Percentiles rank a stretch among this genome's conserved stretches.
Conservation (phyloP, 2,329 filamentous ascomycete genomes). For the Cytospora leucostoma region DNA sequence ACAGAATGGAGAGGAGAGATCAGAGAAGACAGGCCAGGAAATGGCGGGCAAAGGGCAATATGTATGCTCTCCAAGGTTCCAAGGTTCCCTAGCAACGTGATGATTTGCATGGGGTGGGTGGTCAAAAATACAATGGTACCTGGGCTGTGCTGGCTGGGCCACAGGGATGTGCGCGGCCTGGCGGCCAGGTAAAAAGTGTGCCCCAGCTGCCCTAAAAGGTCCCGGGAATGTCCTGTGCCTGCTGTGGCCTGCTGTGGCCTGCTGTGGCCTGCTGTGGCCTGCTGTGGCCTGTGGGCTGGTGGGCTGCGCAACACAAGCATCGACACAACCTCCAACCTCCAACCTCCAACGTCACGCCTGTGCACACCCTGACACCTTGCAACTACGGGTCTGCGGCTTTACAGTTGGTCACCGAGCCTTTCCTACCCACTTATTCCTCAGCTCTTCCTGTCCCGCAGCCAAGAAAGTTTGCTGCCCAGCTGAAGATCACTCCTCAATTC, state of each 20-base stretch:
- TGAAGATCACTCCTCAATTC: slow-evolving; percentile 17
- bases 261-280: slow-evolving; percentile 10
- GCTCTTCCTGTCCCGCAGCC: slow-evolving; percentile 18
- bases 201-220: slow-evolving; percentile 2
- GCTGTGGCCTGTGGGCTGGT: slow-evolving; percentile 6
- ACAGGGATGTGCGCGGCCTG: slow-evolving; percentile 1
- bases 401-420: slow-evolving; percentile 10
- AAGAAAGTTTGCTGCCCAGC: slow-evolving; percentile 23
- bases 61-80: background rate
- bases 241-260: slow-evolving; percentile 11
- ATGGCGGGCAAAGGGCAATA: slow-evolving; percentile 1
- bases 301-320: background rate
- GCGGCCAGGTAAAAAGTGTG: background rate
- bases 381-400: slow-evolving; percentile 1
- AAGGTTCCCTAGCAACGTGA: background rate
- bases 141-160: slow-evolving; percentile 14
- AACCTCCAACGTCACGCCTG: slow-evolving; percentile 14
- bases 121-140: background rate
- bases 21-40: background rate
- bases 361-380: background rate
- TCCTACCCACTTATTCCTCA: slow-evolving; percentile 16
- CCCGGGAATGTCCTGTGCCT: no score
- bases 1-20: slow-evolving; percentile 8
- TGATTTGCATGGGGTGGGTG: background rate
- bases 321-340: background rate